These are phyloP conservation scores for Blastobotrys apis DNA, from an alignment of 1,139 yeast genomes.

Conservation along the genomic window DNA sequence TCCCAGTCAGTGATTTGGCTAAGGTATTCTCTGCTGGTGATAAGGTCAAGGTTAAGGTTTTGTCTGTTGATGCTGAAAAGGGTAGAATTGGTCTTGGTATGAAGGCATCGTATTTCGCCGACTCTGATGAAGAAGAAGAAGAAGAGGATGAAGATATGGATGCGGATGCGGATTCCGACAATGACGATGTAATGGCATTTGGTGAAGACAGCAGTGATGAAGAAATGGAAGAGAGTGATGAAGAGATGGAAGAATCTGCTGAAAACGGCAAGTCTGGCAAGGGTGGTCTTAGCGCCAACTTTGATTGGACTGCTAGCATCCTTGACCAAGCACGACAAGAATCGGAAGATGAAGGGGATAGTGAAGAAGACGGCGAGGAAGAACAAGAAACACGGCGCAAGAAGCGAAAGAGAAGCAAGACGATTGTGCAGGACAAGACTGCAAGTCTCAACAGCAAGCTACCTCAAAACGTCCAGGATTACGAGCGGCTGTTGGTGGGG, in stretches of 20 bases:
- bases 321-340: slow-evolving; percentile 72
- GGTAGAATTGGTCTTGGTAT: slow-evolving; percentile 81
- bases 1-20: slow-evolving; percentile 47
- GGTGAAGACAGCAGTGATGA: slow-evolving; percentile 30
- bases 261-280: slow-evolving; percentile 16
- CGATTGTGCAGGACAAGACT: slow-evolving; percentile 69
- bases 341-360: slow-evolving; percentile 49
- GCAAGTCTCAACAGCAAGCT: slow-evolving; percentile 77
- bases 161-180: slow-evolving; percentile 30
- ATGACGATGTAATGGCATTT: slow-evolving; percentile 30
- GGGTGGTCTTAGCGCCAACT: slow-evolving; percentile 75
- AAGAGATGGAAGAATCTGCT: slow-evolving; percentile 26
- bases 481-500: slow-evolving; percentile 85
- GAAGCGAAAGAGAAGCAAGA: slow-evolving; percentile 41
- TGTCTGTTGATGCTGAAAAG: slow-evolving; percentile 59
- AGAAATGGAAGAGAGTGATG: slow-evolving; percentile 31
- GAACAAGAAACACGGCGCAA: slow-evolving; percentile 37
- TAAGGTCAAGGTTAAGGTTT: slow-evolving; percentile 76
- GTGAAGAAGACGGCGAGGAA: slow-evolving; percentile 39
- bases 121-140: slow-evolving; percentile 31
- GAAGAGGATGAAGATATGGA: slow-evolving; percentile 35
- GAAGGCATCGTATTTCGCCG: slow-evolving; percentile 85
- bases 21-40: slow-evolving; percentile 83
- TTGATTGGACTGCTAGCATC: slow-evolving; percentile 92
- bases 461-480: slow-evolving; percentile 88